Conservation (phyloP, 192 early-diverging fungal genomes). For the Podila epicladia region DNA sequence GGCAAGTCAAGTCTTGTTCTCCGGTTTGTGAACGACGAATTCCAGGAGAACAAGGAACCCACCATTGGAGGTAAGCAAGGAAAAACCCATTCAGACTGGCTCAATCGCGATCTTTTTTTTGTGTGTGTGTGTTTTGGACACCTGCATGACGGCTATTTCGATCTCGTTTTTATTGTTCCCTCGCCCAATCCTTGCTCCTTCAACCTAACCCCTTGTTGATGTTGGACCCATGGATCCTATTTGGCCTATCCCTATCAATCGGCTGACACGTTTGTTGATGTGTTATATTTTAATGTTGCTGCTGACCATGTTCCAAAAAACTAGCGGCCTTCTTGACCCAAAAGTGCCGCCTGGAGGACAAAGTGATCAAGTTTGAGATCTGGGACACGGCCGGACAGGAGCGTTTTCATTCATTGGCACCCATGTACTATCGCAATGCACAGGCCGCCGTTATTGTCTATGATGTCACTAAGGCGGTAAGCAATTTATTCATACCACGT, state of each 20-base stretch:
- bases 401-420: constrained; percentile 94
- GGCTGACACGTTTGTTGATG: no score
- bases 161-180: background rate
- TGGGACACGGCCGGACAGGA: constrained; percentile 99
- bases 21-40: constrained; percentile 95
- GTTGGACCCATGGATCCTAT: no score
- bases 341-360: constrained; percentile 91
- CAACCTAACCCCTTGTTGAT: background rate
- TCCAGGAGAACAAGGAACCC: constrained; percentile 96
- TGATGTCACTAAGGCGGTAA: constrained; percentile 87
- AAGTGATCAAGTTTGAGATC: constrained; percentile 84
- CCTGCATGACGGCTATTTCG: constrained; percentile 1
- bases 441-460: constrained; percentile 97
- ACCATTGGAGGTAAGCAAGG: constrained; percentile 87
- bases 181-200: background rate
- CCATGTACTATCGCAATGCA: constrained; percentile 98
- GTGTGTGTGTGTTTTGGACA: background rate
- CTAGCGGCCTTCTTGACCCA: constrained; percentile 89
- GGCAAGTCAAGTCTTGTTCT: constrained; percentile 97
- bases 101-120: background rate
- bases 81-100: background rate
- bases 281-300: no score
- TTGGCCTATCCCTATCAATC: no score
- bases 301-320: background rate
- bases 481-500: background rate